A percentile compares a stretch with the other conserved stretches of the same genome.
These are phyloP conservation scores for Grosmannia clavigera DNA, from an alignment of 2,329 filamentous ascomycete species.

Conservation along the genomic window DNA sequence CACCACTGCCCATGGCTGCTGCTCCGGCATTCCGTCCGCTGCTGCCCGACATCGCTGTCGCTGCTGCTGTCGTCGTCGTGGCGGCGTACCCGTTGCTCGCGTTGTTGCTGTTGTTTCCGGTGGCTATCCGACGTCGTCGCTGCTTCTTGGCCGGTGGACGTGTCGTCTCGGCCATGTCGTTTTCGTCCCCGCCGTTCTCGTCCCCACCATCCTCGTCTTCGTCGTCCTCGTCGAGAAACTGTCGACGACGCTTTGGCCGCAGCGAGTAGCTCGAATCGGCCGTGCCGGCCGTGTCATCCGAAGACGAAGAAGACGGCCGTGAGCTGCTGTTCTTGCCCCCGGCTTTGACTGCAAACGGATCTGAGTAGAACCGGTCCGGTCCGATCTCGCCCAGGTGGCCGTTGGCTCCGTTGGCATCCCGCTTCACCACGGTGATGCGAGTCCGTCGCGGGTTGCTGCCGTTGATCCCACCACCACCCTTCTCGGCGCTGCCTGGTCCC, in stretches of 20 bases:
- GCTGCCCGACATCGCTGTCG: neutral
- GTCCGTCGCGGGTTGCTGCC: constrained; percentile 9
- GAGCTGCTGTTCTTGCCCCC: constrained; percentile 24
- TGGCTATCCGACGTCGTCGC: constrained; percentile 1
- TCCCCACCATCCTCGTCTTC: constrained; percentile 21
- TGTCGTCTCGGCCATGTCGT: constrained; percentile 6
- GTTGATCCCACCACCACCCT: neutral
- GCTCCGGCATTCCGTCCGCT: neutral
- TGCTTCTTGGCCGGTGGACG: constrained; percentile 15
- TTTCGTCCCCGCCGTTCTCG: constrained; percentile 6
- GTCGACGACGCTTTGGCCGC: constrained; percentile 40
- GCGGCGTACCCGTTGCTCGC: no score
- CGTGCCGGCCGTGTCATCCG: constrained; percentile 29
- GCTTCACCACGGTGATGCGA: constrained; percentile 10
- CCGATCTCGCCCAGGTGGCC: constrained; percentile 21
- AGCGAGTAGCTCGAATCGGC: constrained; percentile 41
- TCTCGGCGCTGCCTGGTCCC: neutral
- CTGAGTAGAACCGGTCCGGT: constrained; percentile 24
- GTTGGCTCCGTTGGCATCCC: neutral
- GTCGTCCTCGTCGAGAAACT: constrained; percentile 20
- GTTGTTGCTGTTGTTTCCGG: neutral
- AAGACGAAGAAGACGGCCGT: constrained; percentile 40
- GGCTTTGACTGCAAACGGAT: no score
- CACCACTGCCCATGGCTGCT: neutral
- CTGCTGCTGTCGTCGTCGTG: no score